Percentiles rank a stretch among this genome's conserved stretches.
These are phyloP conservation scores for Penicillium alfredii DNA, from an alignment of 495 filamentous ascomycete genomes.

Conservation along the genomic window DNA sequence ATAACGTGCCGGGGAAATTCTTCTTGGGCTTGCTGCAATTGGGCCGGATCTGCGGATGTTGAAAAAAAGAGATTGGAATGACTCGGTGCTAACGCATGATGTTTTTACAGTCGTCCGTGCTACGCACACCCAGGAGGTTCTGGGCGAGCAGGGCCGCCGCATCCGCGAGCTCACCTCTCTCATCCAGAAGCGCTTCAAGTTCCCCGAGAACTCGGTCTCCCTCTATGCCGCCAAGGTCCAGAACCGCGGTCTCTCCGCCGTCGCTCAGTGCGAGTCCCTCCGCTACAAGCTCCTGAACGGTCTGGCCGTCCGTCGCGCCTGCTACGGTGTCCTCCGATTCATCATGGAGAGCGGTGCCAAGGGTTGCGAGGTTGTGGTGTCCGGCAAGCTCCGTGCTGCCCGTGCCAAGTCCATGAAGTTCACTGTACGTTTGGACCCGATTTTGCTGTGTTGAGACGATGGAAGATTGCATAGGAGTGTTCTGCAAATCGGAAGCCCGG, in stretches of 20 bases:
- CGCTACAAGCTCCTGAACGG: constrained; percentile 99
- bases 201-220: constrained; percentile 99
- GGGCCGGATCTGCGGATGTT: constrained; percentile 11
- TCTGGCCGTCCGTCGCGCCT: constrained; percentile 92
- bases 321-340: constrained; percentile 99
- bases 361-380: constrained; percentile 99
- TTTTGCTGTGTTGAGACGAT: no score
- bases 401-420: constrained; percentile 99
- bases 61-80: constrained; percentile 10
- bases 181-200: constrained; percentile 99
- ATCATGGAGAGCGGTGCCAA: constrained; percentile 99
- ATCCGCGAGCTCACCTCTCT: constrained; percentile 99
- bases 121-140: constrained; percentile 99
- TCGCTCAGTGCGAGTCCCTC: constrained; percentile 99
- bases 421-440: constrained; percentile 83
- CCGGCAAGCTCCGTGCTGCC: constrained; percentile 95
- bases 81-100: constrained; percentile 35
- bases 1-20: no score
- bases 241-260: constrained; percentile 98
- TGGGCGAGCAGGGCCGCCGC: constrained; percentile 98
- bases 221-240: constrained; percentile 99
- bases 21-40: constrained; percentile 13
- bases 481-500: no score
- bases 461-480: no score
- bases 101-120: constrained; percentile 78